Base-by-base conservation (phyloP, 495 filamentous ascomycete species). In the Neurospora sp. region DNA sequence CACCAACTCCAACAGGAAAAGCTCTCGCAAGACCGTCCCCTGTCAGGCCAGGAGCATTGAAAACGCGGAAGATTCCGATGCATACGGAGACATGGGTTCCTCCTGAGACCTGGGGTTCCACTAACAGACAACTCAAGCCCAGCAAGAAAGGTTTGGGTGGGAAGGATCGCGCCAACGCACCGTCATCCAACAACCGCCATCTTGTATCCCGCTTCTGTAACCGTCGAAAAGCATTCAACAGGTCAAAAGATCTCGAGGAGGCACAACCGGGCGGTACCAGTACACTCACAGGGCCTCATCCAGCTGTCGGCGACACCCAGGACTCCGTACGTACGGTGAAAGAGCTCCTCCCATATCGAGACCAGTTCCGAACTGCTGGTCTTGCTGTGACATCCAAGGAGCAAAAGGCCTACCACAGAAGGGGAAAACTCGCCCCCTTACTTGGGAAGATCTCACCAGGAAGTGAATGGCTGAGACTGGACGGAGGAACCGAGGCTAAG, bases 381-480 rank as follows among this genome's bases (percentile, higher is more conserved):
- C 83, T 88, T 48, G 85, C 85, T 0, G 82, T 87, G 5, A 87
- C 86, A 34, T 86, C 86, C 15, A 71, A 73, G 3, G 85, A 86
- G 17, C 86, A 87, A 66, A 75, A 69, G 34, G 70, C 70, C 0
- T 19, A 19, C 37, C 54, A 8, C 66, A 24, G 21, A 70, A 70
- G 48, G 28, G n/a, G 37, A 3, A 43, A 45, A 69, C 31, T 13
- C 34, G 39, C 24, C 5, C 39, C 10, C 38, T 24, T 34, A 8
- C 39, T 66, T 24, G 73, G 54, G 2, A 69, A 34, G 24, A 71
- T 40, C 8, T 45, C 48, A 24, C 54, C 71, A 24, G 62, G 70
- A 28, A 71, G 69, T 39, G 70, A 69, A 17, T 71, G 70, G 24
- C 66, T 74, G 4, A 62, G 71, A 66, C 36, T 69, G 11, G 71